Percentiles rank a stretch among this genome's conserved stretches.
These are phyloP conservation scores for Annona squamosa DNA, from an alignment of 164 flowering plant genomes.

Conservation along the genomic window DNA sequence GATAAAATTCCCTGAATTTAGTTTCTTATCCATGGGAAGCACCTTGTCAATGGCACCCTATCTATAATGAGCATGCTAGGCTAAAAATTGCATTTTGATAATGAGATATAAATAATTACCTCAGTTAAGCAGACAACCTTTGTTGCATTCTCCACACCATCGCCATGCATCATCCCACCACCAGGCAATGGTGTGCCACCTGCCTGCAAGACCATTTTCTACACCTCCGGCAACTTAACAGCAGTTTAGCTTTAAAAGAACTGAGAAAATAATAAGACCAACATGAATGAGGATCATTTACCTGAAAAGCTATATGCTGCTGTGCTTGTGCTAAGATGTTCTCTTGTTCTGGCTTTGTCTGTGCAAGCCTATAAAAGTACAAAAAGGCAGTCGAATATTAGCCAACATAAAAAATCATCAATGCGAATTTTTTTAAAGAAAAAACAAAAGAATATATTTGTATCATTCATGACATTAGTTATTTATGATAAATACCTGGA, in stretches of 20 bases:
- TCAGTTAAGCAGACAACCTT: slow-evolving; percentile 70
- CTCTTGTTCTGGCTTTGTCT: slow-evolving; percentile 66
- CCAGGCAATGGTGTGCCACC: slow-evolving; percentile 44
- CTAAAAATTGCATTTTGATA: not conserved
- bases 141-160: slow-evolving; percentile 35
- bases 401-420: not conserved
- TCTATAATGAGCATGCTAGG: not conserved
- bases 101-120: slow-evolving; percentile 26
- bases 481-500: no score
- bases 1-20: not conserved
- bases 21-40: no score
- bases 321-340: slow-evolving; percentile 65
- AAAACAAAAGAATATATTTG: no score
- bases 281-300: slow-evolving; percentile 12
- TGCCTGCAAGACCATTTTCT: slow-evolving; percentile 63
- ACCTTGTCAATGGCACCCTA: not conserved
- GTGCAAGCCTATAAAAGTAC: slow-evolving; percentile 36
- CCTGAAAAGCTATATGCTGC: slow-evolving; percentile 82
- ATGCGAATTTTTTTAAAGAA: no score
- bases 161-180: slow-evolving; percentile 18
- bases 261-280: not conserved
- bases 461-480: no score
- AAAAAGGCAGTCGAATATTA: not conserved
- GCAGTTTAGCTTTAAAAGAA: slow-evolving; percentile 7
- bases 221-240: slow-evolving; percentile 12